Percentiles rank a stretch among this genome's conserved stretches.
Conservation (phyloP, 1,284 basidiomycete genomes). For the Sporisorium exsertum region DNA sequence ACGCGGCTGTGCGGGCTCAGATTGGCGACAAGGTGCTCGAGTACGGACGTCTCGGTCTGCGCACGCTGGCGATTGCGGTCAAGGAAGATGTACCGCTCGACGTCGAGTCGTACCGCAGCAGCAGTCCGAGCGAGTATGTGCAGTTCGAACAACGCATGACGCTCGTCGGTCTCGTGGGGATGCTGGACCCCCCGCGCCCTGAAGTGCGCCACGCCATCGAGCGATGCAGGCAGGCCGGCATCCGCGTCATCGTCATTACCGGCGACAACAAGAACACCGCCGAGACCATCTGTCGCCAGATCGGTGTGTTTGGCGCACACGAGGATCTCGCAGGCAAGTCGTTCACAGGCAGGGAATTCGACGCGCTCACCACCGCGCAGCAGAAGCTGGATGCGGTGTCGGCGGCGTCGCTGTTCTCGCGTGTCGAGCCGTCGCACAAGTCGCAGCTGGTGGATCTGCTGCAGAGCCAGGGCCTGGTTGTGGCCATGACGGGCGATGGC, state of each 20-base stretch:
- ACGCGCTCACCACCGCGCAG: constrained; percentile 78
- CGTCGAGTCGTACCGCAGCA: constrained; percentile 73
- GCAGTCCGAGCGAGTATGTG: constrained; percentile 79
- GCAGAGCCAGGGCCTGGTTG: constrained; percentile 90
- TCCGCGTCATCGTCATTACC: constrained; percentile 96
- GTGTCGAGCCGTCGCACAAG: constrained; percentile 96
- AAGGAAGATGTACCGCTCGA: constrained; percentile 77
- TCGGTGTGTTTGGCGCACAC: constrained; percentile 81
- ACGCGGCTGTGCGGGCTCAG: constrained; percentile 77
- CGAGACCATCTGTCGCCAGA: constrained; percentile 94
- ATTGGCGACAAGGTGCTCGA: constrained; percentile 76
- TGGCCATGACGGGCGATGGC: constrained; percentile 81
- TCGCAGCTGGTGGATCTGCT: constrained; percentile 92
- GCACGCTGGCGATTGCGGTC: constrained; percentile 91
- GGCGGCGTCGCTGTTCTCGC: constrained; percentile 86
- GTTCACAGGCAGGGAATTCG: constrained; percentile 92
- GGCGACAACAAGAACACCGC: constrained; percentile 99
- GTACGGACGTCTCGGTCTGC: constrained; percentile 85
- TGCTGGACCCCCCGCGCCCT: constrained; percentile 97
- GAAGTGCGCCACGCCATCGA: constrained; percentile 89
- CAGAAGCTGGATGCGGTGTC: constrained; percentile 88
- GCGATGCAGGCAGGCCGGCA: constrained; percentile 91
- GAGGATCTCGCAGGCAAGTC: constrained; percentile 80
- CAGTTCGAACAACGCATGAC: constrained; percentile 84
- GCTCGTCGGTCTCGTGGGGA: constrained; percentile 94